These are phyloP conservation scores for Pterocarpus santalinus DNA, from an alignment of 306 rosid genomes.

Conservation along the genomic window DNA sequence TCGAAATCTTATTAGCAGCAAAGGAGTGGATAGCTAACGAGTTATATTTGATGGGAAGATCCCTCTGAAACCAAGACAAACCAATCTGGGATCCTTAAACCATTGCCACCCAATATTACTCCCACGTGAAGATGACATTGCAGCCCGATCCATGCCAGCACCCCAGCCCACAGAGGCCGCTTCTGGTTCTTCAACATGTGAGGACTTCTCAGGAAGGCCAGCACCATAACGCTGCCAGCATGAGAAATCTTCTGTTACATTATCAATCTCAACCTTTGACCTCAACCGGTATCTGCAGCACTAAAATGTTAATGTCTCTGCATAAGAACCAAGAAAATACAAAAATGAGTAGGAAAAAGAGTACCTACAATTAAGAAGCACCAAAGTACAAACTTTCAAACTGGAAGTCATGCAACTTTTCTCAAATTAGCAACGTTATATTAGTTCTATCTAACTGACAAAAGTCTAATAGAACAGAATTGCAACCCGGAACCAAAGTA, in stretches of 20 bases:
- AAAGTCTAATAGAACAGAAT: conserved; percentile 14
- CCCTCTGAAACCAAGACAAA: conserved; percentile 90
- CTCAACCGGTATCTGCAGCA: conserved; percentile 83
- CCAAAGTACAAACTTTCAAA: neutral
- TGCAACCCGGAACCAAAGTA: conserved; percentile 8
- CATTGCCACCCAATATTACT: conserved; percentile 80
- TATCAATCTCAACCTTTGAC: conserved; percentile 95
- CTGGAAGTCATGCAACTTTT: conserved; percentile 1
- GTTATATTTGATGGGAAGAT: conserved; percentile 75
- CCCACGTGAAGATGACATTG: conserved; percentile 69
- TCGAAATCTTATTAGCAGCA: conserved; percentile 43
- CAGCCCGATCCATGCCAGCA: conserved; percentile 65
- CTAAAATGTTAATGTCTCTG: conserved; percentile 40
- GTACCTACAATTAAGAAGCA: neutral
- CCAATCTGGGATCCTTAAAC: conserved; percentile 90
- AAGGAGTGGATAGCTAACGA: conserved; percentile 64
- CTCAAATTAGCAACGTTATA: neutral
- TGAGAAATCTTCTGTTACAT: conserved; percentile 67
- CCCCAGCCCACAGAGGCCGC: conserved; percentile 91
- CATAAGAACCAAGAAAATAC: conserved; percentile 7
- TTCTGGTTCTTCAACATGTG: conserved; percentile 78
- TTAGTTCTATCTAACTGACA: neutral
- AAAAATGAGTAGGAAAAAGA: neutral
- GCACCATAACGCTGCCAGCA: conserved; percentile 93
- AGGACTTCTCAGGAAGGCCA: conserved; percentile 53